Conservation (phyloP, 2,329 filamentous ascomycete genomes). For the Fusarium lateritium region DNA sequence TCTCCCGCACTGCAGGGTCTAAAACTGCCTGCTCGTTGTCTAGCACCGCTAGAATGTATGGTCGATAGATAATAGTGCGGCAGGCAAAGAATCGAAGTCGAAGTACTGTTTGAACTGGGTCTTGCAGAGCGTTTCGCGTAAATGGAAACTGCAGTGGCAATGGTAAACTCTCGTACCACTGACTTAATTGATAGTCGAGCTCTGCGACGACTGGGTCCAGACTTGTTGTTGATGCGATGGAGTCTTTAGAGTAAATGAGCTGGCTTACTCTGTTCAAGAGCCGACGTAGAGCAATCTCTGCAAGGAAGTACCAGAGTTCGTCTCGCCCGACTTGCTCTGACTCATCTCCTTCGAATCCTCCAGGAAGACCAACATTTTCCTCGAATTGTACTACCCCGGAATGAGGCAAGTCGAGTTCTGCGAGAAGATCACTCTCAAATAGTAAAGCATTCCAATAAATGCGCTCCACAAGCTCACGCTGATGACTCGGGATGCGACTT, state of each 20-base stretch:
- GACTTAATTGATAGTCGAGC: conserved; percentile 84
- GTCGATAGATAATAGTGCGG: conserved; percentile 87
- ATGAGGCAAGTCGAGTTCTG: conserved; percentile 85
- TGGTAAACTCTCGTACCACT: conserved; percentile 88
- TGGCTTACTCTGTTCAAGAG: conserved; percentile 85
- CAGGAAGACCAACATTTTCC: conserved; percentile 83
- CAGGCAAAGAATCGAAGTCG: conserved; percentile 87
- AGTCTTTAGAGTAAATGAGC: conserved; percentile 83
- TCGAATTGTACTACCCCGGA: conserved; percentile 88
- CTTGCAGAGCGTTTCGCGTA: conserved; percentile 74
- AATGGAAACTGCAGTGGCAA: conserved; percentile 83
- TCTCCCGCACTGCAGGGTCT: conserved; percentile 81
- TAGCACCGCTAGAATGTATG: conserved; percentile 84
- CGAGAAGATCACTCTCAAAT: conserved; percentile 84
- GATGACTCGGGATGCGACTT: conserved; percentile 77
- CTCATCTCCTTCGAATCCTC: conserved; percentile 82
- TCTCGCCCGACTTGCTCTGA: conserved; percentile 76
- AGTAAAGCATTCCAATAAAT: conserved; percentile 89
- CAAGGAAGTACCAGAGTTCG: conserved; percentile 88
- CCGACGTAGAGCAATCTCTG: conserved; percentile 83
- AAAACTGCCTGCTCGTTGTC: conserved; percentile 81
- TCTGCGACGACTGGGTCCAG: conserved; percentile 84
- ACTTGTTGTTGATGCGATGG: conserved; percentile 78
- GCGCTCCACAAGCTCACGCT: conserved; percentile 80
- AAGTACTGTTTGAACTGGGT: conserved; percentile 84